phyloP scores from a whole-genome alignment of 1,284 basidiomycete species.

The Ustilago bromivora region DNA sequence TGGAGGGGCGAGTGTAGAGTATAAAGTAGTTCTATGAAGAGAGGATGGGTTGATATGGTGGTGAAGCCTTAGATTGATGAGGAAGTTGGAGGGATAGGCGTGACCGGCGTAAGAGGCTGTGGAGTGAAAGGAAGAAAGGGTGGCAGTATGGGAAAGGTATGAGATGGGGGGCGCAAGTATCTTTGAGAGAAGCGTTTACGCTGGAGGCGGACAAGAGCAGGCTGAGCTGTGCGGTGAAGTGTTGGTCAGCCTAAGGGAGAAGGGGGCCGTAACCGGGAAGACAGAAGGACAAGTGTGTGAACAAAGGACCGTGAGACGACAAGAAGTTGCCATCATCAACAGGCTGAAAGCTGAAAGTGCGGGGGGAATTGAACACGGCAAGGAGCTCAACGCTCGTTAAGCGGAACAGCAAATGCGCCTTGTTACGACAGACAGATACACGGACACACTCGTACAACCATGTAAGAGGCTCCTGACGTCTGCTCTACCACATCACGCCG shows the following conservation, averaged over 20 bases:
- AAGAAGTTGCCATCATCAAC: neutral
- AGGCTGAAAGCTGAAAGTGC: constrained; percentile 1
- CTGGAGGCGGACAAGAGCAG: neutral
- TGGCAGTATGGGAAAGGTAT: too few relatives aligned
- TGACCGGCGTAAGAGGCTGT: too few relatives aligned
- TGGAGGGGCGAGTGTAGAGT: neutral
- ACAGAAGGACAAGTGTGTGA: neutral
- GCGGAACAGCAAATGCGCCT: neutral
- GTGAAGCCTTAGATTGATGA: neutral
- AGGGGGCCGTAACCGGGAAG: neutral
- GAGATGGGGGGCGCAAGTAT: neutral
- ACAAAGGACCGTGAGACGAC: constrained; percentile 4
- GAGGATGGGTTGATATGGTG: neutral
- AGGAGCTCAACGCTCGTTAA: neutral
- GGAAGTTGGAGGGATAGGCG: too few relatives aligned
- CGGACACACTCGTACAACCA: neutral
- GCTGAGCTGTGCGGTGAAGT: neutral
- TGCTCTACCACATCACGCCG: neutral
- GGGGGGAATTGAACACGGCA: neutral
- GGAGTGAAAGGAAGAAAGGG: too few relatives aligned
- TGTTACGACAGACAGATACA: neutral
- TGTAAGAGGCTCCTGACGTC: neutral
- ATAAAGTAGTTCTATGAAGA: neutral
- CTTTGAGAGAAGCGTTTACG: too few relatives aligned
- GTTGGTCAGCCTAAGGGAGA: neutral